A percentile compares a stretch with the other conserved stretches of the same genome.
phyloP scores from a whole-genome alignment of 2,329 filamentous ascomycete species.

The Penicillium sp. region DNA sequence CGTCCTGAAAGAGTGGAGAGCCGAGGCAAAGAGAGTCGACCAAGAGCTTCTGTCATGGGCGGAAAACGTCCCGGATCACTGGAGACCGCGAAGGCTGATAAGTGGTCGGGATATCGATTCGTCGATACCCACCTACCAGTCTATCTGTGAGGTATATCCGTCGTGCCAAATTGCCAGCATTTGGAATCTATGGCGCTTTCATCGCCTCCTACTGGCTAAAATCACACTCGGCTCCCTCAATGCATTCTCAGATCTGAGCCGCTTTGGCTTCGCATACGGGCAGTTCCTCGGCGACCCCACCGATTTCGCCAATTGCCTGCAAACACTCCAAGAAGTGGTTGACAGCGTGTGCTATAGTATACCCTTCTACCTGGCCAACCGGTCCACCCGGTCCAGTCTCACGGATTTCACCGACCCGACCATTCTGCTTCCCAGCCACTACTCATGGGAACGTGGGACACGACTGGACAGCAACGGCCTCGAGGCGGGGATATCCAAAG shows the following conservation, averaged over 20 bases:
- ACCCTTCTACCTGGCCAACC: constrained; percentile 25
- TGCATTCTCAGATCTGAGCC: neutral
- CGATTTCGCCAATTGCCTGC: constrained; percentile 5
- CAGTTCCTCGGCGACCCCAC: neutral
- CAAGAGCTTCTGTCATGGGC: constrained; percentile 12
- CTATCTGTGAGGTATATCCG: constrained; percentile 22
- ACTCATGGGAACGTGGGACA: neutral
- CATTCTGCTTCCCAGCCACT: constrained; percentile 10
- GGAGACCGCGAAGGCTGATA: constrained; percentile 18
- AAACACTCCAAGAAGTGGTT: constrained; percentile 18
- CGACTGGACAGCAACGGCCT: neutral
- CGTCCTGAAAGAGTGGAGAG: constrained; percentile 4
- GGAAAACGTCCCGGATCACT: constrained; percentile 12
- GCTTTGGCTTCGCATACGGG: neutral
- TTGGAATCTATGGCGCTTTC: constrained; percentile 17
- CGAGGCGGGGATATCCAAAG: neutral
- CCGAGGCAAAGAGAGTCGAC: constrained; percentile 12
- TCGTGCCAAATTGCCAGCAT: constrained; percentile 21
- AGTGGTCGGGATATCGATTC: constrained; percentile 18
- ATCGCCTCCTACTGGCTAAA: constrained; percentile 10
- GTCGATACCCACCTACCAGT: constrained; percentile 22
- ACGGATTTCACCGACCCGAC: constrained; percentile 13
- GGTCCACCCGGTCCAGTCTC: constrained; percentile 11
- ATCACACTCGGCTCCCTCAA: constrained; percentile 1
- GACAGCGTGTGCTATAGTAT: constrained; percentile 25